Base-by-base conservation (phyloP, 2,329 filamentous ascomycete species). In the Triangularia verruculosa region DNA sequence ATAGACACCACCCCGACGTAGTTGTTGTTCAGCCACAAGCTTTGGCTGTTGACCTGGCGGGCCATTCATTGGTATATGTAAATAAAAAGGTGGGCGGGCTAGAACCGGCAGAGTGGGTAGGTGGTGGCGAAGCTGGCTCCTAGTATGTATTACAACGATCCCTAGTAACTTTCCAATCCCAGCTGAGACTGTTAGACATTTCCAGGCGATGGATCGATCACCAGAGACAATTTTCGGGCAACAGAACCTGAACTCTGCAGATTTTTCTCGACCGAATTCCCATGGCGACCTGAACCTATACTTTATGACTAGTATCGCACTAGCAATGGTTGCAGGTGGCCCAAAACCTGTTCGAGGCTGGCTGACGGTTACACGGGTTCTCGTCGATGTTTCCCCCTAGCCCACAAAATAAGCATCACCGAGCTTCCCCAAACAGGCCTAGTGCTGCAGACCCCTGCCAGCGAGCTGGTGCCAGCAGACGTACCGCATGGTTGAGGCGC, bases 291-390 rank as follows among this genome's bases (percentile, higher is more conserved):
- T 59, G 43, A 64, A 64, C n/a, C n/a, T n/a, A n/a, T 59, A 39
- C 59, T 17, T 27, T 57, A 24, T 39, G 59, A 55, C 57, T 57
- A 57, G 28, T 57, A 27, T n/a, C 57, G 52, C 57, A 59, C 27
- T 55, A 55, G 51, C 13, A 39, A 22, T 28, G 24, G 6, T n/a
- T 47, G 39, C 39, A 47, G 39, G 39, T 47, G 39, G 39, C 39
- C 15, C 2, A 27, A n/a, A 11, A 64, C 53, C 27, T 51, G 61
- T 54, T 61, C 43, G 63, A 64, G 68, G 62, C 67, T 63, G 63
- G 65, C 68, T 69, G 68, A 68, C 43, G 28, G 61, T 69, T 64
- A 61, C 62, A 67, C 61, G 34, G 39, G 39, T 47, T 20, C n/a
- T 20, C n/a, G 39, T 47, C 39, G 51, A 28, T 27, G 27, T 28